Evolutionary conservation across 108 stramenopile genomes (phyloP).

Genomic region (Seminavis robusta): DNA sequence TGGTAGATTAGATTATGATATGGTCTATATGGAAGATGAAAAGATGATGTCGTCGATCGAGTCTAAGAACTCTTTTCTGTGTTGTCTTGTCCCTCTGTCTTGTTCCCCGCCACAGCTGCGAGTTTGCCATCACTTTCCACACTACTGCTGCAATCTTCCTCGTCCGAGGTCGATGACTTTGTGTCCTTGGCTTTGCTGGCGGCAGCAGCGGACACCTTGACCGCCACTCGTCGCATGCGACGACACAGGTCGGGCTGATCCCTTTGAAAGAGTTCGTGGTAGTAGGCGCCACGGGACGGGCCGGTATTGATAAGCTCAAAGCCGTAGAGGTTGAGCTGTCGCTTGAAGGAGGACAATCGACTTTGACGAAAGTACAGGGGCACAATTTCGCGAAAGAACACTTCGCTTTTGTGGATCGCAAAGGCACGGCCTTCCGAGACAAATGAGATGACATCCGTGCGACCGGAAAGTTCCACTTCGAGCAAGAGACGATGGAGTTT

Average conservation of each 20-base stretch:
- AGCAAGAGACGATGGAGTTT: slow-evolving; percentile 68
- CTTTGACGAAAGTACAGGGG: slow-evolving; percentile 88
- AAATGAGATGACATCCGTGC: slow-evolving; percentile 66
- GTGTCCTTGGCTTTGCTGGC: no score
- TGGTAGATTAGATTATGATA: no score
- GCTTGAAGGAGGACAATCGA: slow-evolving; percentile 83
- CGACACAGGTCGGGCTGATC: slow-evolving; percentile 53
- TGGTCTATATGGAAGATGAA: no score
- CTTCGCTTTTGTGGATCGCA: slow-evolving; percentile 63
- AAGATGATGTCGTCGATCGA: no score
- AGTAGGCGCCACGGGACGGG: slow-evolving; percentile 72
- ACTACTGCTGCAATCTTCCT: no score
- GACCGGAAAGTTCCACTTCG: slow-evolving; percentile 61
- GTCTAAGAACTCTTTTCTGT: no score
- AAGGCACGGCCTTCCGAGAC: slow-evolving; percentile 71
- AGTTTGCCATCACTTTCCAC: no score
- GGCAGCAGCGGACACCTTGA: slow-evolving; percentile 62
- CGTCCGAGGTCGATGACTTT: no score
- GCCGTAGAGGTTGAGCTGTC: slow-evolving; percentile 93
- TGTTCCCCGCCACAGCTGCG: no score
- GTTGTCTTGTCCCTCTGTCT: no score
- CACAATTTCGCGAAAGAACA: slow-evolving; percentile 72
- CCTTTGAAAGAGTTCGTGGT: slow-evolving; percentile 74
- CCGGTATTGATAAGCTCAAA: slow-evolving; percentile 75
- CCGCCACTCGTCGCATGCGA: slow-evolving; percentile 54